Base-by-base conservation (phyloP, 352 stramenopile species). In the Phytophthora sp. region DNA sequence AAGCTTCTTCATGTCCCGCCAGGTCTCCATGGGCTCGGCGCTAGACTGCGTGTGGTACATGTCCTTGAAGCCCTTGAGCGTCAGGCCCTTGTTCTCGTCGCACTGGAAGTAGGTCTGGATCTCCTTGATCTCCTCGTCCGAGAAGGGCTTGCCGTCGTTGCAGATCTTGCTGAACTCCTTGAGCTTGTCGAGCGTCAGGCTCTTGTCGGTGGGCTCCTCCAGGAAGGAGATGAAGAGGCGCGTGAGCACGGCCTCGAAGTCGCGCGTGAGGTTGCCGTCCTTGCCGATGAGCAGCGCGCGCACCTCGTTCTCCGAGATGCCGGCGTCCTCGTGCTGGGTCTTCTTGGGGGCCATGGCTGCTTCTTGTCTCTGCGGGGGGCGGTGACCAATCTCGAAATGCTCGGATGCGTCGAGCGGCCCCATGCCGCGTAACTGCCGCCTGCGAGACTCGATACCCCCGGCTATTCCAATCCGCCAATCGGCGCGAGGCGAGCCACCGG, bases 101-200 rank as follows among this genome's bases (percentile, higher is more conserved):
- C 87, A 96, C 72, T 96, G 84, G 72, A 96, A 96, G 74, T 96
- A 96, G 35, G 84, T 94, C 82, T 96, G 86, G 72, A 96, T 96
- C 75, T 96, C 87, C 75, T 94, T 92, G 74, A 96, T 93, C 74
- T 96, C 87, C 30, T 84, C 79, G 56, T 93, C 82, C 54, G 86
- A 93, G 73, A 96, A 96, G n/a, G 82, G 77, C 61, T 85, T 92
- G 72, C 86, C 86, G 59, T 94, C 78, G 66, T 95, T 95, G 67
- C 87, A 95, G 60, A 90, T 91, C 79, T 91, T 92, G 83, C 83
- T 93, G 54, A 95, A 95, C 17, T 90, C 84, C 71, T 88, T 88
- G 54, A 95, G 83, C 76, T 95, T 93, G 37, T 93, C 84, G 17
- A 92, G 77, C 65, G 83, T 90, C 62, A 94, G 62, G 43, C 77